Evolutionary conservation across 108 stramenopile species (phyloP), one percentile per base, ranked within the genome.

Genomic region (Aurantiochytrium sp.): DNA sequence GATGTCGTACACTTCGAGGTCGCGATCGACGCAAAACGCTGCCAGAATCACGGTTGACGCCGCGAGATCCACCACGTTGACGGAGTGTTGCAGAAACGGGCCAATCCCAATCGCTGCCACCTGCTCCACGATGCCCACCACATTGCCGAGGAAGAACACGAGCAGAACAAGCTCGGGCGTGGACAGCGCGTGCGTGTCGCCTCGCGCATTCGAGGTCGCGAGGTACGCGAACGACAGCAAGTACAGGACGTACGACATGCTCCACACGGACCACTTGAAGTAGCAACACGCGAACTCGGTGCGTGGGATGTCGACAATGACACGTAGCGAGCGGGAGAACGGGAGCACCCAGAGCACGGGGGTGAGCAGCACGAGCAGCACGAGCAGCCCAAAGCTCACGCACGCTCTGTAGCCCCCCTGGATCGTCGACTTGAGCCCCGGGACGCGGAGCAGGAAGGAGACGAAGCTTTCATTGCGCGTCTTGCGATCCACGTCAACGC

Each of bases 191-290:
- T 22, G 10, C 6, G 36, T 15, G 1, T 81, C 45, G 42, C 39
- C 42, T n/a, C 12, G n/a, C 73, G 73, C 21, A 24, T 81, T 81
- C 24, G 36, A 17, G 17, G 30, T 48, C 6, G 73, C 73, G 17
- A 48, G 17, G 24, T 48, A 81, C 6, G 73, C 73, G 24, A 81
- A 81, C 10, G 45, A 6, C 39, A 41, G 12, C 15, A 81, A 24
- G 32, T 81, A 81, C 45, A 48, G 21, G 32, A 41, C 39, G 30
- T 81, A 81, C 1, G 42, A 48, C 45, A 81, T 41, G 30, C 73
- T 81, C 73, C 42, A 81, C n/a, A 81, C 73, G n/a, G 73, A 81
- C 73, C 73, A 81, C 24, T 81, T 81, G 24, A 81, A 81, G 30
- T 81, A 81, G 73, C 73, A 81, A 30, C 73, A 81, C 6, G 73